Percentiles rank a stretch among this genome's conserved stretches.
Conservation (phyloP, 2,329 filamentous ascomycete species). For the Curvularia lunata region DNA sequence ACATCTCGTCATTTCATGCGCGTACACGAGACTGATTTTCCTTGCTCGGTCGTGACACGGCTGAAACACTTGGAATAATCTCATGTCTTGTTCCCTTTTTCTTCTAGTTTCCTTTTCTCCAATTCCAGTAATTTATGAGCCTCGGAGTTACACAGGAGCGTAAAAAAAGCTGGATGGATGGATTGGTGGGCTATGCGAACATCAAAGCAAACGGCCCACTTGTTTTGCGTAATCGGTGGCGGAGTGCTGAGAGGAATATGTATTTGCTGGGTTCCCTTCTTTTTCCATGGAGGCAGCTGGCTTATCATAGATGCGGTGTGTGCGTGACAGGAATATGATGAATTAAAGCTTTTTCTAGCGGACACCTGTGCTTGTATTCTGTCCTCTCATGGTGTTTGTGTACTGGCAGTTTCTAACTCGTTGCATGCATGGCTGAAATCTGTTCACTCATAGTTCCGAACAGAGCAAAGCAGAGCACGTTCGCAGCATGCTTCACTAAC, state of each 20-base stretch:
- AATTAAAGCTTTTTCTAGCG: neutral
- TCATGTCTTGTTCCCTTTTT: neutral
- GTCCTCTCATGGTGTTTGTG: neutral
- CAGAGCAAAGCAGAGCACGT: neutral
- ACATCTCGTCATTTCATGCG: neutral
- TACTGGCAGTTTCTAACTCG: neutral
- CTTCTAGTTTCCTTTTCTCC: neutral
- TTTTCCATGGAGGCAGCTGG: neutral
- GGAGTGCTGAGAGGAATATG: neutral
- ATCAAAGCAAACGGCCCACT: neutral
- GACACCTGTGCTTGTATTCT: neutral
- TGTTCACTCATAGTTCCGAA: neutral
- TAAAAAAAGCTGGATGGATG: conserved; percentile 9
- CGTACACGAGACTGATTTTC: neutral
- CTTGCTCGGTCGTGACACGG: neutral
- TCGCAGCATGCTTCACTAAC: neutral
- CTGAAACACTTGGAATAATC: neutral
- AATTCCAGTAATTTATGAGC: conserved; percentile 9
- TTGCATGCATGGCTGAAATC: neutral
- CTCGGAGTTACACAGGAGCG: conserved; percentile 10
- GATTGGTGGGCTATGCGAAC: conserved; percentile 6
- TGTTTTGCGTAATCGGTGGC: neutral
- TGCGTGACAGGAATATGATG: neutral
- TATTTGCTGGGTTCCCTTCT: neutral
- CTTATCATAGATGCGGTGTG: neutral